These are phyloP conservation scores for Ensete glaucum DNA, from an alignment of 176 grass and related monocot genomes.

Conservation along the genomic window DNA sequence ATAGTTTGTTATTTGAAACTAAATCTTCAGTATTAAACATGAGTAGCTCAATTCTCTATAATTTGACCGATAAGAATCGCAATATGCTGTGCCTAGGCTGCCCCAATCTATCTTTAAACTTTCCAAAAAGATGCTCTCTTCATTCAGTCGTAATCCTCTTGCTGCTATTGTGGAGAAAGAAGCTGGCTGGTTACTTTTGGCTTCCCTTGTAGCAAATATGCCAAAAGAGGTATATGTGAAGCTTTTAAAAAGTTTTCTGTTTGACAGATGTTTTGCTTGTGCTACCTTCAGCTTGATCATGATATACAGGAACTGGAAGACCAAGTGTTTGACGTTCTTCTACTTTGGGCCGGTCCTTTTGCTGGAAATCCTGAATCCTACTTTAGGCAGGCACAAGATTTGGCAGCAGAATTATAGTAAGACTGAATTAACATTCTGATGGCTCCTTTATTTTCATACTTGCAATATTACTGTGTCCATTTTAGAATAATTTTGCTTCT, in stretches of 20 bases:
- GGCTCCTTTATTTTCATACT: not conserved
- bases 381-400: slow-evolving; percentile 66
- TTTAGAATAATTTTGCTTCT: not conserved
- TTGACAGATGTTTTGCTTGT: not conserved
- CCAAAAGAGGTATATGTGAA: slow-evolving; percentile 72
- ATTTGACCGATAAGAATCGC: not conserved
- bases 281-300: slow-evolving; percentile 11
- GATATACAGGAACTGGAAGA: slow-evolving; percentile 76
- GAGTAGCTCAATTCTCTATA: not conserved
- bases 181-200: slow-evolving; percentile 90
- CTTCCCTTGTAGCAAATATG: slow-evolving; percentile 89
- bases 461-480: not conserved
- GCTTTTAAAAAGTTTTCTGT: slow-evolving; percentile 4
- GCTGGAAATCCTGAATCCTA: slow-evolving; percentile 80
- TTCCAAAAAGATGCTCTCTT: slow-evolving; percentile 82
- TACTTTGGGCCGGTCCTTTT: slow-evolving; percentile 93
- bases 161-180: slow-evolving; percentile 70
- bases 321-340: slow-evolving; percentile 95
- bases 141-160: slow-evolving; percentile 68
- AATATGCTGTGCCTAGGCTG: slow-evolving; percentile 30
- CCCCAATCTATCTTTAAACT: slow-evolving; percentile 89
- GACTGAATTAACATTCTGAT: slow-evolving; percentile 20
- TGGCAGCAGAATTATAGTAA: slow-evolving; percentile 65
- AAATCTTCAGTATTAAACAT: not conserved
- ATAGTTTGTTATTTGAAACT: not conserved